Evolutionary conservation across 2,329 filamentous ascomycete species (phyloP).

Genomic region (Nigrospora oryzae): DNA sequence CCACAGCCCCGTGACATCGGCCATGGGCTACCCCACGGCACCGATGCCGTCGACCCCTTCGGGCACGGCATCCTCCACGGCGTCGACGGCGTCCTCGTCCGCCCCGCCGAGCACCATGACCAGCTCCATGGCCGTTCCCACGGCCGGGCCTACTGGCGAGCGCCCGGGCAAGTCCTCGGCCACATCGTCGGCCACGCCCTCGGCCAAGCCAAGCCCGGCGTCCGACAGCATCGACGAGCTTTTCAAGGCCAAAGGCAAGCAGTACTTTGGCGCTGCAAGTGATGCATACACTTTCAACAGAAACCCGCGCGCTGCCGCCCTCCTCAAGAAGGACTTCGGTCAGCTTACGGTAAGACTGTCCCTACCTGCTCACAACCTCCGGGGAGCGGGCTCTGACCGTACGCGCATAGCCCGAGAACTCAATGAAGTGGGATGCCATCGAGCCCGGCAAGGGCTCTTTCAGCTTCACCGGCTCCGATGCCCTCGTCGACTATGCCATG

Average conservation of each 20-base stretch:
- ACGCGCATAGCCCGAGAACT: slow-evolving; percentile 24
- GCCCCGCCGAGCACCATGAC: neutral
- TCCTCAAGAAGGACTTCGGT: slow-evolving; percentile 11
- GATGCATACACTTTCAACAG: slow-evolving; percentile 6
- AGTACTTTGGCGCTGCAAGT: slow-evolving; percentile 11
- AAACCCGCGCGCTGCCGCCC: neutral
- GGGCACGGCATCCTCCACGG: slow-evolving; percentile 2
- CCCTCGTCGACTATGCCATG: slow-evolving; percentile 29
- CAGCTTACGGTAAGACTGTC: slow-evolving; percentile 6
- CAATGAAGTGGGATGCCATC: slow-evolving; percentile 46
- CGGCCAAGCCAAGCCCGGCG: neutral
- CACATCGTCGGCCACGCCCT: neutral
- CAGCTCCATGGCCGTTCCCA: neutral
- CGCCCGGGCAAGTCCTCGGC: neutral
- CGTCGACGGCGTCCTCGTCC: neutral
- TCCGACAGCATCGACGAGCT: slow-evolving; percentile 8
- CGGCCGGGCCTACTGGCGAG: neutral
- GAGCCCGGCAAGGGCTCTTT: slow-evolving; percentile 47
- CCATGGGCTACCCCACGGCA: slow-evolving; percentile 1
- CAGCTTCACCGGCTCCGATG: slow-evolving; percentile 44
- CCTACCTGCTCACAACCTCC: neutral
- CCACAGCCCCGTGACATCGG: neutral
- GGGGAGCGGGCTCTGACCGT: neutral
- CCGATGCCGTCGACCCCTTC: neutral
- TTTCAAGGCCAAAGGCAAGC: slow-evolving; percentile 13